Percentiles rank a stretch among this genome's conserved stretches.
These are phyloP conservation scores for Alternaria sp. DNA, from an alignment of 2,329 filamentous ascomycete species.

Conservation along the genomic window DNA sequence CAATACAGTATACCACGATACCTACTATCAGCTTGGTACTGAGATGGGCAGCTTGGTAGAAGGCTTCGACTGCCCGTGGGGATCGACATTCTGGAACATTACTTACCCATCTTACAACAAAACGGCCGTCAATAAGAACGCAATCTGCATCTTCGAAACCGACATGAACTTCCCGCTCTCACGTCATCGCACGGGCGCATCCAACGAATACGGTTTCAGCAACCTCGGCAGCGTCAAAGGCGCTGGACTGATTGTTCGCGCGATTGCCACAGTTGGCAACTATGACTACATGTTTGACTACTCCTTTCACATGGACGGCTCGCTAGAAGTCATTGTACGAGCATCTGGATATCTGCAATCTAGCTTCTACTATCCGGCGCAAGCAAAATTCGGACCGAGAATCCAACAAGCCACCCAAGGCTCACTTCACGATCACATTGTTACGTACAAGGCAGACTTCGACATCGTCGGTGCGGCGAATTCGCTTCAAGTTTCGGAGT, in stretches of 20 bases:
- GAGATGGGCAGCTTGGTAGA: slow-evolving; percentile 51
- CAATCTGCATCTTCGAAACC: slow-evolving; percentile 49
- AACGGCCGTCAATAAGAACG: slow-evolving; percentile 50
- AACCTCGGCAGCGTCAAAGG: slow-evolving; percentile 41
- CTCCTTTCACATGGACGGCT: slow-evolving; percentile 38
- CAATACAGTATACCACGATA: slow-evolving; percentile 49
- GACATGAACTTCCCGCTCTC: slow-evolving; percentile 42
- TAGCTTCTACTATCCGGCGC: slow-evolving; percentile 40
- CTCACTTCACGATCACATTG: slow-evolving; percentile 25
- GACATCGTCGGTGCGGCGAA: slow-evolving; percentile 47
- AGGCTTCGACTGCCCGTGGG: slow-evolving; percentile 59
- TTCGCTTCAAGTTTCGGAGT: slow-evolving; percentile 39
- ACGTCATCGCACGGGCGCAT: slow-evolving; percentile 35
- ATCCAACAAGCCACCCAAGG: slow-evolving; percentile 48
- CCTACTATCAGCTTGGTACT: slow-evolving; percentile 56
- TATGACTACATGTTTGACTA: slow-evolving; percentile 50
- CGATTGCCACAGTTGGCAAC: slow-evolving; percentile 53
- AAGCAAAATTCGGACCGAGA: slow-evolving; percentile 46
- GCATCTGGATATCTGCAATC: slow-evolving; percentile 42
- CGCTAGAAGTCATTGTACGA: slow-evolving; percentile 44
- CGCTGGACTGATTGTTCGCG: slow-evolving; percentile 43
- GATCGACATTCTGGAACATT: slow-evolving; percentile 59
- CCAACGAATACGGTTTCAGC: slow-evolving; percentile 30
- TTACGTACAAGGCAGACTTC: slow-evolving; percentile 52
- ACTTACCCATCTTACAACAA: slow-evolving; percentile 55